Base-by-base conservation (phyloP, 164 flowering plant genomes). In the Piper longum region DNA sequence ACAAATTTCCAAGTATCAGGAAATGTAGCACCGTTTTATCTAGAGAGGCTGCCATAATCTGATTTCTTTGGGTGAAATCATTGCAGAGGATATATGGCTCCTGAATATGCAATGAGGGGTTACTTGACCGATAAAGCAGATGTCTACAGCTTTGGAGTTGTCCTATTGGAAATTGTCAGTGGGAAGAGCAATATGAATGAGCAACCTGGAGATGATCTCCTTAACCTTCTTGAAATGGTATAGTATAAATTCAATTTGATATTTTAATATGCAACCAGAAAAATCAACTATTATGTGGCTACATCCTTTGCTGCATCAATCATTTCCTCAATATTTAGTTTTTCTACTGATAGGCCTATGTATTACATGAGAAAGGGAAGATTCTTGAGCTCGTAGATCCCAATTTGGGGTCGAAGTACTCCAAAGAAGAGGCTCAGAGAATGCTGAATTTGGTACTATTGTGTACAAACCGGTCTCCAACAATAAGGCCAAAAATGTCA, bases 81-180 rank as follows among this genome's bases (percentile, higher is more conserved):
- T 42, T 77, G 62, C 76, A 90, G 95, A 59, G 95, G 97, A 43
- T 90, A 90, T 62, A 88, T 90, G 95, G 97, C 97, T 63, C 97
- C 95, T 7, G 97, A 87, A 70, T 90, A 90, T 69, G 97, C 95
- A 43, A 82, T 82, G 87, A 67, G 89, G 48, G 97, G 97, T 60
- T 76, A 85, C 65, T 67, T 90, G 63, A 88, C 93, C 2, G 83
- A 85, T 56, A 90, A 90, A 73, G 97, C 97, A 65, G 97, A 90
- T 70, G 85, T 90, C 19, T 90, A 90, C 70, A 89, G 95, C 68
- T 89, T 82, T 58, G 92, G 97, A 66, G 56, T 89, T 48, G 90
- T 89, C 18, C 74, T 77, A 18, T 66, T 90, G 48, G 97, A 90
- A 76, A 82, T 88, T 70, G 88, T 86, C 41, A 86, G 95, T 64